Evolutionary conservation across 495 filamentous ascomycete genomes (phyloP), one percentile per base, ranked within the genome.

Genomic region (Recurvomyces mirabilis): DNA sequence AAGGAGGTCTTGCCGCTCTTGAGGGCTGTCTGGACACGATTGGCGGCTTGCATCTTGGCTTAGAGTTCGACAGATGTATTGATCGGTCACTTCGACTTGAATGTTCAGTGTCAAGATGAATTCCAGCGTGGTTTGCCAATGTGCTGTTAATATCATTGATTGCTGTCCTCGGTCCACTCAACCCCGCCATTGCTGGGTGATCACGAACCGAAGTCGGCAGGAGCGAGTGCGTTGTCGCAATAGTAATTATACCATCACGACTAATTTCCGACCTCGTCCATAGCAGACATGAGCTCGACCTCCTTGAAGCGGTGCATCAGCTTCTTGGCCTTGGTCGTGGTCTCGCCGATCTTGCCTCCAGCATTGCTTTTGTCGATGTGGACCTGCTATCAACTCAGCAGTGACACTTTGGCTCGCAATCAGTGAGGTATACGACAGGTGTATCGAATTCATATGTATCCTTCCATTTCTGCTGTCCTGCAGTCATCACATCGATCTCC

Each of bases 391-490:
- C 1, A 5, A 4, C 11, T 40, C 33, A 28, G 55, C 73, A 46
- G 19, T 29, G 21, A 29, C 26, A n/a, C 26, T n/a, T n/a, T 28
- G 37, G 36, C 20, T 23, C 23, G 6, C 26, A 7, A 40, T 4
- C 26, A 4, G 17, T 5, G 18, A 21, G 4, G 4, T 4, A 38
- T 35, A 84, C 80, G 38, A 94, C 87, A 2, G 87, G 87, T 0
- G 85, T 81, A 57, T 94, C 87, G 58, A 93, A 89, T 19, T 93
- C 87, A 57, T 94, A 94, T 12, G 84, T 60, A 57, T 81, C 72
- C 55, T 75, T 82, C 87, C 87, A 94, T 21, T 61, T 47, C 50
- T 79, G 72, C 28, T 74, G 70, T 29, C 67, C 74, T 0, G 72
- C 67, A 23, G 68, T 67, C 73, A 87, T 78, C 15, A 94, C 82